A percentile compares a stretch with the other conserved stretches of the same genome.
Evolutionary conservation across 257 asterid species (phyloP).

Genomic region (Sherardia arvensis): DNA sequence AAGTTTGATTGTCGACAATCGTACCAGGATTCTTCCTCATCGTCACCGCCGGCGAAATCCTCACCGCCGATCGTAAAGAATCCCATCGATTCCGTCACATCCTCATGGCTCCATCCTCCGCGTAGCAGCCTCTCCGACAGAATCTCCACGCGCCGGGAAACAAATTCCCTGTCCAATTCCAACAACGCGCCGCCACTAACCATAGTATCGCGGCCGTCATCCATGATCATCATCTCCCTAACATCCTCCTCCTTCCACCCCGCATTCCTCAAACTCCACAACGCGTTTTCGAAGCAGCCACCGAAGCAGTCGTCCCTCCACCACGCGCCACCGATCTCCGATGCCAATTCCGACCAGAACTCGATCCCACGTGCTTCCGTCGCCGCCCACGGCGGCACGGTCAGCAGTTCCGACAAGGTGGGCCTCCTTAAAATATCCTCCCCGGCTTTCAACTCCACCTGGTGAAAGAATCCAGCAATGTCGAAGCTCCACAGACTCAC

Average conservation of each 20-base stretch:
- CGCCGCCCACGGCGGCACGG: constrained; percentile 95
- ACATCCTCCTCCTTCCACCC: constrained; percentile 95
- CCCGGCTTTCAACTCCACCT: constrained; percentile 28
- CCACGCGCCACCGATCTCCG: constrained; percentile 31
- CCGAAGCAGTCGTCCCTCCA: constrained; percentile 53
- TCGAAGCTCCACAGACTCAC: constrained; percentile 65
- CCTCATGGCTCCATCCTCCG: constrained; percentile 86
- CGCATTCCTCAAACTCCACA: constrained; percentile 51
- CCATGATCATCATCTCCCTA: constrained; percentile 84
- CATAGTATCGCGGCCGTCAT: constrained; percentile 21
- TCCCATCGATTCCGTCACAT: constrained; percentile 71
- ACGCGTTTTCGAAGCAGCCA: constrained; percentile 48
- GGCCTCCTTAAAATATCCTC: constrained; percentile 23
- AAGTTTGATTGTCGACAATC: constrained; percentile 19
- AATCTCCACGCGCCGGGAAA: constrained; percentile 34
- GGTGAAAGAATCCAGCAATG: constrained; percentile 58
- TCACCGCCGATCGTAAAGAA: not conserved
- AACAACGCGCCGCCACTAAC: too few species aligned
- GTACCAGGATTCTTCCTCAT: constrained; percentile 37
- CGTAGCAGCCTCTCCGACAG: constrained; percentile 41
- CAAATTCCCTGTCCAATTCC: constrained; percentile 12
- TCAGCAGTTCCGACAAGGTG: constrained; percentile 14
- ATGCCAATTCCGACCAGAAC: constrained; percentile 61
- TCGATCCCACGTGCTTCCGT: constrained; percentile 59
- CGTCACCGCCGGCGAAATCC: not conserved